Evolutionary conservation across 768 basidiomycete genomes (phyloP), one percentile per base, ranked within the genome.

Genomic region (Hericium alpestre): DNA sequence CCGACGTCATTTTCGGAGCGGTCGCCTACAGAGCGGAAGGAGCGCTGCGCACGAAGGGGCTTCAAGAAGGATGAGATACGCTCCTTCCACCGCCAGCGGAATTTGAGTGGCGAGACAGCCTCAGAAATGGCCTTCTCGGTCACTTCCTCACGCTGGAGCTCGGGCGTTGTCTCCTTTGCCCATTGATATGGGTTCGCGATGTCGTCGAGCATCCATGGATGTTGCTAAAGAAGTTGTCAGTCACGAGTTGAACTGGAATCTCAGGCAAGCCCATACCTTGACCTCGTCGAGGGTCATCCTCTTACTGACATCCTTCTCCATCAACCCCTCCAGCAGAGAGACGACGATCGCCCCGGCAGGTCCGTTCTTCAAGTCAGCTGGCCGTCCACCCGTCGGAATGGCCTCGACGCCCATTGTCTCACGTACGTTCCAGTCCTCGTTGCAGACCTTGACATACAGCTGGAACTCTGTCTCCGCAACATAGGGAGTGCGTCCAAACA

Each of bases 401-500:
- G 63, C 60, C 65, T 96, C 92, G 48, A 74, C 71, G 13, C 93
- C 92, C 83, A 94, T 92, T 9, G 66, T 72, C 3, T 74, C 74
- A 0, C 81, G 80, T 0, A 87, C 78, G 10, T 74, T 69, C 79
- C 90, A 93, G 62, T 90, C 85, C 27, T 79, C 76, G 50, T 82
- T 82, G 59, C 88, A 86, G 32, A 96, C 94, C 49, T 85, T 77
- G 55, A 81, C 73, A 71, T 93, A 95, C 53, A 96, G 71, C 55
- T 78, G 78, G 68, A 81, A 96, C 70, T 93, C 90, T 47, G 75
- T 79, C n/a, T 72, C 68, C 1, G 79, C 79, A 32, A 74, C 72
- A 70, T 93, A 98, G 1, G 95, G 95, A 1, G 87, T 81, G 56
- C 73, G 75, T 10, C 93, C 96, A 62, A 95, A 97, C 1, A 98